Base-by-base conservation (phyloP, 2,329 filamentous ascomycete genomes). In the Aspergillus sp. region DNA sequence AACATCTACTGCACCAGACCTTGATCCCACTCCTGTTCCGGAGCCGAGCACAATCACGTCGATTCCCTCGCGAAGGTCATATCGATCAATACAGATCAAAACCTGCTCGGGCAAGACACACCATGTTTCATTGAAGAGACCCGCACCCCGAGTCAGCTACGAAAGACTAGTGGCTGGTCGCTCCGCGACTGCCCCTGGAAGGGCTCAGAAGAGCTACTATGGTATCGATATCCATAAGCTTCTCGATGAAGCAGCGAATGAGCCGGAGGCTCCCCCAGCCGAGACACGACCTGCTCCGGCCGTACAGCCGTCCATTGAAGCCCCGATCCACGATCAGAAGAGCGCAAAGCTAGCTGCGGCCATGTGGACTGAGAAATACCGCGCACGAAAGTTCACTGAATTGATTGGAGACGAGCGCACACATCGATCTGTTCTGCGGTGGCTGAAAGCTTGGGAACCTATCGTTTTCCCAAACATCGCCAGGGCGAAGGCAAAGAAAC, bases 321-420 rank as follows among this genome's bases (percentile, higher is more conserved):
- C 60, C 1, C 62, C 63, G 15, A 50, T 60, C 15, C 45, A 57
- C 25, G 63, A 69, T 61, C 70, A 52, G 43, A 67, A 57, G 47
- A 65, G 67, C 49, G 72, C 73, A 36, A 76, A 77, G 54, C 47
- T 70, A n/a, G 63, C 72, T 30, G 69, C 69, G 45, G 70, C 67
- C 56, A 77, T 99, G 72, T 99, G 95, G 95, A 97, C 94, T 0
- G 95, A 99, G 73, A 99, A 99, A 74, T 99, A 99, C 73, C 89
- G 95, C 38, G 95, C 95, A 28, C 87, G 87, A 62, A 94, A 88
- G 69, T 99, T 98, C 70, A 91, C 93, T 68, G 95, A 99, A 68
- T 82, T 99, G 0, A 91, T 96, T 51, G 96, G 96, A 28, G 95
- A 99, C 69, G 95, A 99, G 72, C 84, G 92, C 48, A 98, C 94